These are phyloP conservation scores for Starmerella apis DNA, from an alignment of 805 yeast genomes.

Conservation along the genomic window DNA sequence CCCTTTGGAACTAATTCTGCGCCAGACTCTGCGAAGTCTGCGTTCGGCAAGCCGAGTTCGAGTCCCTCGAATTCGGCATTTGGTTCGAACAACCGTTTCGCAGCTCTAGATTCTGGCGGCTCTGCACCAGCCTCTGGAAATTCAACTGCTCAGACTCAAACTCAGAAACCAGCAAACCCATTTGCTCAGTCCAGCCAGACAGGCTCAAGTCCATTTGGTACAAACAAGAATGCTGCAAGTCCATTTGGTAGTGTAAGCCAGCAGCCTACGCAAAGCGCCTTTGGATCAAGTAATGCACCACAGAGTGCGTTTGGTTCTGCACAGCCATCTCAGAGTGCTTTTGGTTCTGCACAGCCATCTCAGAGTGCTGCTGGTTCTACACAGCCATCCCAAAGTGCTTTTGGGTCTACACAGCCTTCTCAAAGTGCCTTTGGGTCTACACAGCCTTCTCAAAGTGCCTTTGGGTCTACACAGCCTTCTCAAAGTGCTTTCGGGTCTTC, in stretches of 20 bases:
- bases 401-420: no score
- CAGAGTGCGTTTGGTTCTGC: neutral
- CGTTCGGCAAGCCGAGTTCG: neutral
- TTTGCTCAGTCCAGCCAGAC: conserved; percentile 4
- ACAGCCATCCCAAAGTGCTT: neutral
- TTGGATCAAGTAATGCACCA: neutral
- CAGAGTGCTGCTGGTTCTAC: neutral
- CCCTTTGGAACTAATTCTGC: conserved; percentile 1
- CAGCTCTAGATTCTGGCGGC: neutral
- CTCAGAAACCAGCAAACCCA: neutral
- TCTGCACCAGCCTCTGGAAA: neutral
- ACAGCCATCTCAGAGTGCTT: neutral
- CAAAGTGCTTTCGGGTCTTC: neutral
- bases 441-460: neutral
- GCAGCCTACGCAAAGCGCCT: neutral
- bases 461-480: neutral
- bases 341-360: neutral
- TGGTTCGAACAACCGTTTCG: conserved; percentile 3
- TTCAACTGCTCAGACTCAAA: neutral
- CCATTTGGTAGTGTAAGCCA: neutral
- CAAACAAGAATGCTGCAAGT: neutral
- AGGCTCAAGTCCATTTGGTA: neutral
- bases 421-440: neutral
- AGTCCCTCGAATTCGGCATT: no score
- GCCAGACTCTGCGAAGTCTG: neutral